These are phyloP conservation scores for Dothiorella sarmentorum DNA, from an alignment of 2,329 filamentous ascomycete species.

Conservation along the genomic window DNA sequence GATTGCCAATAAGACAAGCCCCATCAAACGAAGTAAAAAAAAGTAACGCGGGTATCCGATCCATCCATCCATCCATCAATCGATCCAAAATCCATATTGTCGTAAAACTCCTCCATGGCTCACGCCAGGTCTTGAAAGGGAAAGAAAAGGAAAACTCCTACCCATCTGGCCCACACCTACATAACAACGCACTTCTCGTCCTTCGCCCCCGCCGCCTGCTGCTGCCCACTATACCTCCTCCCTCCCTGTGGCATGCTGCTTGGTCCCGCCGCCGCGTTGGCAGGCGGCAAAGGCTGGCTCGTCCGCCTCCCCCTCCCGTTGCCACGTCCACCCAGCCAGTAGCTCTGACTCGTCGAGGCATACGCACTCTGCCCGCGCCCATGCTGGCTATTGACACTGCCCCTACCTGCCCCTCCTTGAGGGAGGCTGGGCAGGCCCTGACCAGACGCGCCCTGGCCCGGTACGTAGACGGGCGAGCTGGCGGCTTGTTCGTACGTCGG, in stretches of 20 bases:
- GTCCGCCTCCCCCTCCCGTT: neutral
- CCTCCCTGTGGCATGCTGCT: neutral
- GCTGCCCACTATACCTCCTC: neutral
- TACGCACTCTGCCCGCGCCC: conserved; percentile 19
- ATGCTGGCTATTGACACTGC: too few species aligned
- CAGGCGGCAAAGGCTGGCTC: neutral
- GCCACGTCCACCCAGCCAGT: conserved; percentile 16
- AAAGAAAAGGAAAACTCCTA: too few species aligned
- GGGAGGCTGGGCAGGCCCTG: conserved; percentile 34
- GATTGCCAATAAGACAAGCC: too few species aligned
- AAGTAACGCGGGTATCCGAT: too few species aligned
- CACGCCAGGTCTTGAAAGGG: too few species aligned
- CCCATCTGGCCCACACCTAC: too few species aligned
- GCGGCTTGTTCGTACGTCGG: conserved; percentile 65
- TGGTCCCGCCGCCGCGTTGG: neutral
- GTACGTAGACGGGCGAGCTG: conserved; percentile 25
- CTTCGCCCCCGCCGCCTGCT: conserved; percentile 1
- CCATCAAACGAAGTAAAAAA: too few species aligned
- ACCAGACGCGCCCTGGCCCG: conserved; percentile 22
- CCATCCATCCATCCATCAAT: too few species aligned
- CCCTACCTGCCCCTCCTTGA: conserved; percentile 20
- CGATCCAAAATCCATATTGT: too few species aligned
- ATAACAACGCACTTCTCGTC: conserved; percentile 23
- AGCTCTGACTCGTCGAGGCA: conserved; percentile 12
- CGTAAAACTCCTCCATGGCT: too few species aligned